phyloP scores from a whole-genome alignment of 768 basidiomycete genomes.

The Suillus weaverae region DNA sequence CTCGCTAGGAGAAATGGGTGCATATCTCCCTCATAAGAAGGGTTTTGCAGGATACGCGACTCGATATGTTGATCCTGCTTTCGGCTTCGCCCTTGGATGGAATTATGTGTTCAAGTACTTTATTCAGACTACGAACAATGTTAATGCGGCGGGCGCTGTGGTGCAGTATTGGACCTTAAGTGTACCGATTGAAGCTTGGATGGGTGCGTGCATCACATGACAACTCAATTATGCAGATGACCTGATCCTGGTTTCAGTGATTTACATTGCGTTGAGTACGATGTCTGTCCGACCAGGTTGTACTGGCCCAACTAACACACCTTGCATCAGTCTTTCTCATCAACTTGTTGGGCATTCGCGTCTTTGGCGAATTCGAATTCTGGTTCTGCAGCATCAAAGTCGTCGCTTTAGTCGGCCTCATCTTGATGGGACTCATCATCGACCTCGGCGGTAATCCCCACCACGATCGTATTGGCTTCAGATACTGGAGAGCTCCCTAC shows the following conservation, averaged over 20 bases:
- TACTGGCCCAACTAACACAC: conserved; percentile 4
- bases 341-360: conserved; percentile 61
- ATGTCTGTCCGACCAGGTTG: conserved; percentile 11
- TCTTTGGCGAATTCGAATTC: conserved; percentile 60
- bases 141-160: conserved; percentile 60
- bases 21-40: conserved; percentile 57
- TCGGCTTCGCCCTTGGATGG: conserved; percentile 51
- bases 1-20: conserved; percentile 39
- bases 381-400: conserved; percentile 51
- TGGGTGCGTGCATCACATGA: conserved; percentile 41
- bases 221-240: conserved; percentile 1
- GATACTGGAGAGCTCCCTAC: conserved; percentile 41
- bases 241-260: conserved; percentile 34
- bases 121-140: conserved; percentile 65
- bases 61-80: conserved; percentile 65
- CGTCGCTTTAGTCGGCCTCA: conserved; percentile 40
- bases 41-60: conserved; percentile 59
- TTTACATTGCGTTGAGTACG: conserved; percentile 59
- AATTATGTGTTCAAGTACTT: conserved; percentile 65
- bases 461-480: conserved; percentile 44
- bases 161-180: conserved; percentile 48
- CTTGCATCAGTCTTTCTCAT: conserved; percentile 45
- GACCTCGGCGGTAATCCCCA: conserved; percentile 52
- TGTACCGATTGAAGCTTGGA: conserved; percentile 52
- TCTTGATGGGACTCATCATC: conserved; percentile 50